Conservation (phyloP, 2,329 filamentous ascomycete species). For the Fusarium sp. region DNA sequence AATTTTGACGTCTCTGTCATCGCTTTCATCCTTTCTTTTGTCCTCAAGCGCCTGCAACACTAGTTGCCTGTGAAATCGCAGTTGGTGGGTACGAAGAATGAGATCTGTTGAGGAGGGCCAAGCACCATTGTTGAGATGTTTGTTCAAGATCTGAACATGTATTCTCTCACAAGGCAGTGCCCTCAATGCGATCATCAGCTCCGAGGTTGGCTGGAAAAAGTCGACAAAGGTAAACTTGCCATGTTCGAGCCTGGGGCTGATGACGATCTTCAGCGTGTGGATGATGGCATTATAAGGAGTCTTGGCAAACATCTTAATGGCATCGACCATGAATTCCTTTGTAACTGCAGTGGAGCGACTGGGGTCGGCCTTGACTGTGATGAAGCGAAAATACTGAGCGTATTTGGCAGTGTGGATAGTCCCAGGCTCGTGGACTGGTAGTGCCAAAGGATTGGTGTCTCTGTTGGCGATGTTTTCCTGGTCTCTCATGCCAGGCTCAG, state of each 20-base stretch:
- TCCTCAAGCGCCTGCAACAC: neutral
- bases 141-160: conserved; percentile 47
- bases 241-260: conserved; percentile 44
- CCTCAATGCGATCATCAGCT: conserved; percentile 45
- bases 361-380: conserved; percentile 55
- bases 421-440: conserved; percentile 15
- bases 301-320: conserved; percentile 50
- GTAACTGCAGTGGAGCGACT: conserved; percentile 47
- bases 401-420: conserved; percentile 49
- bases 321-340: conserved; percentile 46
- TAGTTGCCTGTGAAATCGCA: conserved; percentile 19
- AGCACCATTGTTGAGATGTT: conserved; percentile 19
- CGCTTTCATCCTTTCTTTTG: neutral
- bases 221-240: conserved; percentile 47
- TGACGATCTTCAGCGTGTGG: conserved; percentile 54
- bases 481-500: neutral
- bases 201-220: conserved; percentile 46
- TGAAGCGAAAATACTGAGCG: conserved; percentile 51
- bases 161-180: conserved; percentile 50
- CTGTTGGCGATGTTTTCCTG: neutral
- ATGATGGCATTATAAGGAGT: conserved; percentile 42
- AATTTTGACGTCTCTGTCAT: neutral
- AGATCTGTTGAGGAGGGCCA: neutral
- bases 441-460: neutral
- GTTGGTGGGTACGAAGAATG: conserved; percentile 16